phyloP scores from a whole-genome alignment of 1,284 basidiomycete genomes.

The Ganoderma sinense region DNA sequence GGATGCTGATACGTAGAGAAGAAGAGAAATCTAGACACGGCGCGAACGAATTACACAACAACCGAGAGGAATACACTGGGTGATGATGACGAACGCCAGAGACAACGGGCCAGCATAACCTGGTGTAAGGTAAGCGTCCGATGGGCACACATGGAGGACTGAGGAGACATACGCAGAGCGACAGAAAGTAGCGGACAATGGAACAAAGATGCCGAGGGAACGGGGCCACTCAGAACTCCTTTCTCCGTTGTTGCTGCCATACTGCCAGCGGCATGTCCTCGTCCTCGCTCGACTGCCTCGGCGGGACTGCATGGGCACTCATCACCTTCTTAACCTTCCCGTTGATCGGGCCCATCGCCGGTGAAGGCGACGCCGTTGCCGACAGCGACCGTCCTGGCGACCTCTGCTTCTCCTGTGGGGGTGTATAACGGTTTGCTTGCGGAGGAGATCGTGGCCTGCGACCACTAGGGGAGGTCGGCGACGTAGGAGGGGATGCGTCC shows the following conservation, averaged over 20 bases:
- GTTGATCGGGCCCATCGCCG: constrained; percentile 51
- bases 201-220: neutral
- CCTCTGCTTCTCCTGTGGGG: constrained; percentile 44
- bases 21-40: neutral
- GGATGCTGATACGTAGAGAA: neutral
- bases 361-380: constrained; percentile 60
- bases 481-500: constrained; percentile 39
- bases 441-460: constrained; percentile 49
- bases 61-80: neutral
- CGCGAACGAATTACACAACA: constrained; percentile 1
- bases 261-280: constrained; percentile 80
- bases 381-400: constrained; percentile 69
- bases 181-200: neutral
- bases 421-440: constrained; percentile 47
- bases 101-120: neutral
- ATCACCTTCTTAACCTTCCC: constrained; percentile 67
- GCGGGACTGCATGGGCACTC: constrained; percentile 66
- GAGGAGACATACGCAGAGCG: neutral
- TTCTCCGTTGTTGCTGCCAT: constrained; percentile 73
- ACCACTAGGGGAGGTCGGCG: constrained; percentile 28
- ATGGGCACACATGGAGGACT: neutral
- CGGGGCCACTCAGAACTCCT: constrained; percentile 26
- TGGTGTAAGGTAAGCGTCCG: neutral
- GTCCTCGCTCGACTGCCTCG: constrained; percentile 61
- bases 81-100: neutral